phyloP scores from a whole-genome alignment of 768 basidiomycete species.

The Coprinopsis sp. region DNA sequence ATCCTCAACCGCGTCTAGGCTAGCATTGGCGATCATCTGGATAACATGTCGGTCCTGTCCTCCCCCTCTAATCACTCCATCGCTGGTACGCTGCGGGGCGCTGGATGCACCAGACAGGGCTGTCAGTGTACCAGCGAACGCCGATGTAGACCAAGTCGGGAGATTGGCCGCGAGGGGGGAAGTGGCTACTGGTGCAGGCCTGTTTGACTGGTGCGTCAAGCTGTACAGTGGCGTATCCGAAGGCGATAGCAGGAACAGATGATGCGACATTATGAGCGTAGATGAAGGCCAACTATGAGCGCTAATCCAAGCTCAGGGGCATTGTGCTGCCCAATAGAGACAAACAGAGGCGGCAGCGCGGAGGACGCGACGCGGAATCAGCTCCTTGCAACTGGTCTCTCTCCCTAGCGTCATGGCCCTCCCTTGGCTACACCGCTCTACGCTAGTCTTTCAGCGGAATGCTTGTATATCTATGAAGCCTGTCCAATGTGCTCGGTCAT shows the following conservation, averaged over 20 bases:
- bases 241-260: constrained; percentile 80
- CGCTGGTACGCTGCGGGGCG: constrained; percentile 66
- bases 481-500: too few species aligned
- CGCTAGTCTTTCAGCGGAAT: too few species aligned
- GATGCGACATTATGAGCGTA: constrained; percentile 64
- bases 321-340: too few species aligned
- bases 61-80: constrained; percentile 64
- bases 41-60: constrained; percentile 91
- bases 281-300: background rate
- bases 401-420: too few species aligned
- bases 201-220: constrained; percentile 77
- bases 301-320: too few species aligned
- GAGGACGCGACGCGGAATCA: too few species aligned
- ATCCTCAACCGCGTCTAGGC: constrained; percentile 93
- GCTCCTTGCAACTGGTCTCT: too few species aligned
- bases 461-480: too few species aligned
- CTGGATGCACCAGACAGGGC: constrained; percentile 83
- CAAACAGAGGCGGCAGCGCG: too few species aligned
- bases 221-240: constrained; percentile 84
- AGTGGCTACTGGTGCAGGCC: constrained; percentile 52
- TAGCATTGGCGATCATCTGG: constrained; percentile 98
- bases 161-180: constrained; percentile 78
- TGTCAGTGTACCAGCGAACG: constrained; percentile 85
- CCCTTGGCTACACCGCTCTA: too few species aligned
- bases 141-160: constrained; percentile 88